Conservation (phyloP, 2,329 filamentous ascomycete species). For the Coleophoma eucalyptorum region DNA sequence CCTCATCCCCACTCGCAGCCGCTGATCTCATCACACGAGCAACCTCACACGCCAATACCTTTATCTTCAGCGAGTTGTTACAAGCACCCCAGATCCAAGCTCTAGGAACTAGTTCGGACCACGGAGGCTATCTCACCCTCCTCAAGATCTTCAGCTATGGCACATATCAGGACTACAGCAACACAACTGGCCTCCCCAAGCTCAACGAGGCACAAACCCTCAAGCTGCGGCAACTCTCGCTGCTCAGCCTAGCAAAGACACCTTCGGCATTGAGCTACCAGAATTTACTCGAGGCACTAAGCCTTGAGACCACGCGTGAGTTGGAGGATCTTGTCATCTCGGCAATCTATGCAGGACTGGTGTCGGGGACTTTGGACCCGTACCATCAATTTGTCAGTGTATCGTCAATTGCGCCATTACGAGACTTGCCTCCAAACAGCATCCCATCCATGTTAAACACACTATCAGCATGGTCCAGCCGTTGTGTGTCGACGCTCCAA, state of each 20-base stretch:
- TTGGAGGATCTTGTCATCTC: constrained; percentile 85
- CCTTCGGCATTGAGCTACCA: constrained; percentile 68
- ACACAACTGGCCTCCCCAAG: constrained; percentile 56
- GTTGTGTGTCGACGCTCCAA: constrained; percentile 69
- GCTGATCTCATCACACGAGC: constrained; percentile 84
- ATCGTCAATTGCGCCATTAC: constrained; percentile 76
- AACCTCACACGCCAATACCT: constrained; percentile 86
- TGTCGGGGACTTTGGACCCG: constrained; percentile 81
- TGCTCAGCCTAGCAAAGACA: constrained; percentile 75
- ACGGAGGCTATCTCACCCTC: constrained; percentile 60
- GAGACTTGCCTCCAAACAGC: constrained; percentile 74
- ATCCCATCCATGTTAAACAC: constrained; percentile 65
- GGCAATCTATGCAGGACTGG: constrained; percentile 80
- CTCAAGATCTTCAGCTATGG: constrained; percentile 92
- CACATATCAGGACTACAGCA: constrained; percentile 72
- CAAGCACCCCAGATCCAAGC: constrained; percentile 74
- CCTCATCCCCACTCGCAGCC: constrained; percentile 77
- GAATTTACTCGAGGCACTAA: constrained; percentile 62
- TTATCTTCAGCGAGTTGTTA: constrained; percentile 91
- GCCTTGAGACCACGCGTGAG: constrained; percentile 60
- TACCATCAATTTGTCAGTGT: constrained; percentile 71
- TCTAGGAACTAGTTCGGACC: constrained; percentile 61
- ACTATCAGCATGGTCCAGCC: constrained; percentile 71
- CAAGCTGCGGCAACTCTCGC: constrained; percentile 88
- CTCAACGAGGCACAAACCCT: constrained; percentile 70